Evolutionary conservation across 1,139 yeast genomes (phyloP), one percentile per base, ranked within the genome.

Genomic region (Taiozyma onychis): DNA sequence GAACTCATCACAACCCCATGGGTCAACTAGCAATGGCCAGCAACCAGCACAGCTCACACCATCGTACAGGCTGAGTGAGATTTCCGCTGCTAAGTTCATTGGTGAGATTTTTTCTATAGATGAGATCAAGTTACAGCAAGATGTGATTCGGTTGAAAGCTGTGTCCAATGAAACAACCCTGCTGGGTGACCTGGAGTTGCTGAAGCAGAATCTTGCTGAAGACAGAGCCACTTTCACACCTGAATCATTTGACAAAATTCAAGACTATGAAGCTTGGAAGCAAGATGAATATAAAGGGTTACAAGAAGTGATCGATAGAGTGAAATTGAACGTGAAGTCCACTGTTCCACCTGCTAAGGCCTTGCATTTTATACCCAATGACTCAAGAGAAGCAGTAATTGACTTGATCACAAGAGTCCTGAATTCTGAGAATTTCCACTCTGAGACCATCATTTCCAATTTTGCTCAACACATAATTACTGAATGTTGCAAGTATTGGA

Each of bases 401-500:
- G 44, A 64, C 54, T 32, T 67, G 67, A 27, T 59, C 56, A 43
- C 69, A 61, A 56, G 57, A 62, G 48, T 77, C 67, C 55, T 66
- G 65, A 42, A 66, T 57, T 53, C 61, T 42, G 66, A 69, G 51
- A 59, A 60, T 44, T 42, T 58, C 26, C 54, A 60, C 46, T 49
- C 59, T 14, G 59, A 57, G 8, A 54, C 60, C 21, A 60, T 69
- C 34, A 66, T 70, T 45, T 69, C 69, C 44, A 69, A 45, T 54
- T 64, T 34, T 59, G 72, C 44, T 74, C 79, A 62, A 28, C 74
- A 69, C 48, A 66, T 82, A 26, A 62, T 81, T 13, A 67, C 64
- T 10, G 67, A 73, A 21, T 78, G 81, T 51, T 71, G 82, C 6
- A 73, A 70, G 45, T 70, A 80, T 45, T 87, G 95, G 95, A 69